Evolutionary conservation across 371 early-diverging fungal species (phyloP).

Genomic region (Massospora cicadina): DNA sequence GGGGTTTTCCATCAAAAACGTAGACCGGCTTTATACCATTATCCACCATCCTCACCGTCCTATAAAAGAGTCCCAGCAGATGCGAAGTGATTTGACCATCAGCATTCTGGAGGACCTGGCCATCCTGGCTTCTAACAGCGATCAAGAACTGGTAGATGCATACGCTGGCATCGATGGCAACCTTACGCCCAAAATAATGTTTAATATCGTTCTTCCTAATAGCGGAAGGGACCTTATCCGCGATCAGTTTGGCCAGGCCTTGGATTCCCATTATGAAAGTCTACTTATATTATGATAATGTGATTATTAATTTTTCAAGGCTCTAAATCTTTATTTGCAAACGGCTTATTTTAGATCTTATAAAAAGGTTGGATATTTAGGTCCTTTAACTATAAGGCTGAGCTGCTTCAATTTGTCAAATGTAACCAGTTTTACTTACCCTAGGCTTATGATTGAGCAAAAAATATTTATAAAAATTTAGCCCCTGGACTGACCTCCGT

Average conservation of each 20-base stretch:
- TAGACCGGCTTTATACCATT: conserved; percentile 95
- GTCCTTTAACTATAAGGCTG: too few relatives aligned
- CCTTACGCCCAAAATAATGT: conserved; percentile 88
- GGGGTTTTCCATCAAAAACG: conserved; percentile 99
- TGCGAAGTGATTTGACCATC: conserved; percentile 96
- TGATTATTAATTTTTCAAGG: too few relatives aligned
- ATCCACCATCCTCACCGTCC: conserved; percentile 97
- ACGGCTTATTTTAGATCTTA: too few relatives aligned
- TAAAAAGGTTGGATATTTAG: too few relatives aligned
- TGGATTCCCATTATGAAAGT: conserved; percentile 83
- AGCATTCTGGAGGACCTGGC: conserved; percentile 71
- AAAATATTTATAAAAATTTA: too few relatives aligned
- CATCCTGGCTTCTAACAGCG: conserved; percentile 88
- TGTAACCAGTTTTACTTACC: too few relatives aligned
- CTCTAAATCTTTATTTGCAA: too few relatives aligned
- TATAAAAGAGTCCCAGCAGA: conserved; percentile 96
- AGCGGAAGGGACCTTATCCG: conserved; percentile 77
- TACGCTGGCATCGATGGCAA: conserved; percentile 98
- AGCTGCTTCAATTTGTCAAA: too few relatives aligned
- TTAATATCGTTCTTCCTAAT: conserved; percentile 69
- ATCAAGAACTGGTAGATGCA: conserved; percentile 99
- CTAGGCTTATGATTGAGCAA: too few relatives aligned
- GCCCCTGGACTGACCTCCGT: too few relatives aligned
- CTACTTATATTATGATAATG: too few relatives aligned
- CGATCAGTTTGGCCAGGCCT: conserved; percentile 84